Percentiles rank a stretch among this genome's conserved stretches.
phyloP scores from a whole-genome alignment of 805 yeast genomes.

The Monosporozyma yasuniensis region DNA sequence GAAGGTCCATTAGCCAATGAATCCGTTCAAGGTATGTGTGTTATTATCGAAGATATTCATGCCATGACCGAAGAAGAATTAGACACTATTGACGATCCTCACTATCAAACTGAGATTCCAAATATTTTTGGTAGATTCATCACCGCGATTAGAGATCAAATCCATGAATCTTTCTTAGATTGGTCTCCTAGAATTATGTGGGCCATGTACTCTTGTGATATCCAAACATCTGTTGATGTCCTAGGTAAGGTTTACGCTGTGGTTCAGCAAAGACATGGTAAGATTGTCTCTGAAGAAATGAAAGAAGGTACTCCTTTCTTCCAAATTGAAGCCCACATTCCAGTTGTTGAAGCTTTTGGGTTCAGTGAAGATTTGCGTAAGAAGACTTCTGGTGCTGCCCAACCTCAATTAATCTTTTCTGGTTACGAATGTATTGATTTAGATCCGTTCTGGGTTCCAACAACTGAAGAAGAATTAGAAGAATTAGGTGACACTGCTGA shows the following conservation, averaged over 20 bases:
- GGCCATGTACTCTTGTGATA: slow-evolving; percentile 90
- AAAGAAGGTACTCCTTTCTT: slow-evolving; percentile 98
- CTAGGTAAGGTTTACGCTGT: slow-evolving; percentile 93
- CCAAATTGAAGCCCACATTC: slow-evolving; percentile 73
- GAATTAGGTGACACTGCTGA: slow-evolving; percentile 90
- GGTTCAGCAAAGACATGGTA: slow-evolving; percentile 80
- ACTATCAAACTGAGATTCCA: slow-evolving; percentile 28
- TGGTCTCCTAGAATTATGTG: slow-evolving; percentile 87
- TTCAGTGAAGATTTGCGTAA: slow-evolving; percentile 91
- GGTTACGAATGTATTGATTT: slow-evolving; percentile 81
- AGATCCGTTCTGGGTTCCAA: slow-evolving; percentile 99
- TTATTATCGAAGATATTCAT: slow-evolving; percentile 37
- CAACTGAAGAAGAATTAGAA: slow-evolving; percentile 92
- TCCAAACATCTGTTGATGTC: slow-evolving; percentile 91
- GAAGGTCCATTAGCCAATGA: slow-evolving; percentile 89
- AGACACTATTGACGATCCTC: slow-evolving; percentile 13
- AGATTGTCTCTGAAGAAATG: slow-evolving; percentile 83
- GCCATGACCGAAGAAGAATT: slow-evolving; percentile 26
- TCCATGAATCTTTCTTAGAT: slow-evolving; percentile 59
- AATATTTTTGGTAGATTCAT: slow-evolving; percentile 65
- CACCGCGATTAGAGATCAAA: slow-evolving; percentile 60
- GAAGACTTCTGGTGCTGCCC: slow-evolving; percentile 92
- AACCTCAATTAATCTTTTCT: slow-evolving; percentile 85
- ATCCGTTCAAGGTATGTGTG: slow-evolving; percentile 73
- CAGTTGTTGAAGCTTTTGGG: slow-evolving; percentile 95